phyloP scores from a whole-genome alignment of 2,329 filamentous ascomycete genomes.

The Madurella mycetomatis region DNA sequence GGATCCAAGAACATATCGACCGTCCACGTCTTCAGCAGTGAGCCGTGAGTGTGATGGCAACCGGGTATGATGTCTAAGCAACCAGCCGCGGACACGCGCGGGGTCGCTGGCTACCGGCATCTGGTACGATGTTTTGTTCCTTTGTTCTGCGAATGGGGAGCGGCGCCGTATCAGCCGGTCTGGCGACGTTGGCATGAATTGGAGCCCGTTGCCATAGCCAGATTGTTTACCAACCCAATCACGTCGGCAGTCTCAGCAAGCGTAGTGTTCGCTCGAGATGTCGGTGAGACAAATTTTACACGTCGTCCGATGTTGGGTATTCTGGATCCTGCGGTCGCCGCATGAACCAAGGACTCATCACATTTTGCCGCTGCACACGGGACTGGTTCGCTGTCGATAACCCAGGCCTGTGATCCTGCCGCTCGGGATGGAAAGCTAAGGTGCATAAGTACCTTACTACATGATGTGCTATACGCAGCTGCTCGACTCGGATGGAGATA shows the following conservation, averaged over 20 bases:
- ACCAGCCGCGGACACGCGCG: not conserved
- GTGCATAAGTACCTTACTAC: not conserved
- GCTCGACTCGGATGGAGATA: not conserved
- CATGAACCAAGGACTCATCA: slow-evolving; percentile 17
- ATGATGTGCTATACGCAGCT: not conserved
- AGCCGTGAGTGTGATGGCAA: not conserved
- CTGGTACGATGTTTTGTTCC: no score
- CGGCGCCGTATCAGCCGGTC: slow-evolving; percentile 2
- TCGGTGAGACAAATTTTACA: slow-evolving; percentile 12
- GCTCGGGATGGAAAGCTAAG: slow-evolving; percentile 10
- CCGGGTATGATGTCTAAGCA: not conserved
- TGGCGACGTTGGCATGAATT: slow-evolving; percentile 7
- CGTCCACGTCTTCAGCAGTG: not conserved
- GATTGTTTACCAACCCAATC: slow-evolving; percentile 18
- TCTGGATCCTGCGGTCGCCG: slow-evolving; percentile 10
- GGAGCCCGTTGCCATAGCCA: slow-evolving; percentile 17
- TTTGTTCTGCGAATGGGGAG: not conserved
- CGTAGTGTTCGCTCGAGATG: not conserved
- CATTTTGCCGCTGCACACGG: slow-evolving; percentile 20
- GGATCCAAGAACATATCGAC: slow-evolving; percentile 3
- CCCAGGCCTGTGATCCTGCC: slow-evolving; percentile 12
- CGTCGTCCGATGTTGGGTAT: not conserved
- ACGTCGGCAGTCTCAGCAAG: not conserved
- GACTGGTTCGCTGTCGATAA: slow-evolving; percentile 11
- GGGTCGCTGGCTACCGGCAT: not conserved